Evolutionary conservation across 768 basidiomycete species (phyloP).

Genomic region (Suillus clintonianus): DNA sequence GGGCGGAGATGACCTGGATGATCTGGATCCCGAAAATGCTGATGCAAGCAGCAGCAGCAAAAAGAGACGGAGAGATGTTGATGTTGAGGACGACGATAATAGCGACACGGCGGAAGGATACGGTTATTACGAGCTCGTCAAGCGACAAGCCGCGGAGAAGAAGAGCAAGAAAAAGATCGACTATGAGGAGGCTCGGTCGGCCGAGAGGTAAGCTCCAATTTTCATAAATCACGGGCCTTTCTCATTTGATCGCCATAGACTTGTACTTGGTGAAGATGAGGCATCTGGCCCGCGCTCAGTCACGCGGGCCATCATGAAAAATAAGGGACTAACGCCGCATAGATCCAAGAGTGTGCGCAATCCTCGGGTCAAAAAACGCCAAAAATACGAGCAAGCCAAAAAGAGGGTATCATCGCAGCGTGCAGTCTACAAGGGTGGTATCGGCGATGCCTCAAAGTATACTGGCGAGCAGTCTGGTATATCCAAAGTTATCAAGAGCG

Average conservation of each 20-base stretch:
- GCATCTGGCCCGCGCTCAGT: conserved; percentile 81
- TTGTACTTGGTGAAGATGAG: conserved; percentile 39
- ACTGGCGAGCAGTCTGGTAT: conserved; percentile 94
- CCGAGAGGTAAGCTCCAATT: conserved; percentile 50
- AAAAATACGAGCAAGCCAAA: conserved; percentile 93
- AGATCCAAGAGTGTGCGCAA: conserved; percentile 91
- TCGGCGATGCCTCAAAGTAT: conserved; percentile 73
- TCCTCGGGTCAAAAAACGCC: conserved; percentile 95
- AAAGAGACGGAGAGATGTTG: conserved; percentile 36
- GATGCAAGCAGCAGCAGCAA: conserved; percentile 34
- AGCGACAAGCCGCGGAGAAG: conserved; percentile 66
- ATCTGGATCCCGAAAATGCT: conserved; percentile 45
- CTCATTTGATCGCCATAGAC: conserved; percentile 23
- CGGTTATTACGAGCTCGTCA: conserved; percentile 91
- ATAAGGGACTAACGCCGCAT: conserved; percentile 91
- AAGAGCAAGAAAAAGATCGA: conserved; percentile 81
- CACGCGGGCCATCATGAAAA: conserved; percentile 88
- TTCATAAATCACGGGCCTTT: background rate
- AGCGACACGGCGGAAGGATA: conserved; percentile 53
- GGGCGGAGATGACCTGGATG: conserved; percentile 71
- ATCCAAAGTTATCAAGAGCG: conserved; percentile 85
- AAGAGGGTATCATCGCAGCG: conserved; percentile 88
- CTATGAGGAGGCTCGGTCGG: conserved; percentile 67
- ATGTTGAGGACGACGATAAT: conserved; percentile 40
- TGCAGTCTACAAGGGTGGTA: conserved; percentile 89